Evolutionary conservation across 2,329 filamentous ascomycete species (phyloP).

Genomic region (Penicillium sp.): DNA sequence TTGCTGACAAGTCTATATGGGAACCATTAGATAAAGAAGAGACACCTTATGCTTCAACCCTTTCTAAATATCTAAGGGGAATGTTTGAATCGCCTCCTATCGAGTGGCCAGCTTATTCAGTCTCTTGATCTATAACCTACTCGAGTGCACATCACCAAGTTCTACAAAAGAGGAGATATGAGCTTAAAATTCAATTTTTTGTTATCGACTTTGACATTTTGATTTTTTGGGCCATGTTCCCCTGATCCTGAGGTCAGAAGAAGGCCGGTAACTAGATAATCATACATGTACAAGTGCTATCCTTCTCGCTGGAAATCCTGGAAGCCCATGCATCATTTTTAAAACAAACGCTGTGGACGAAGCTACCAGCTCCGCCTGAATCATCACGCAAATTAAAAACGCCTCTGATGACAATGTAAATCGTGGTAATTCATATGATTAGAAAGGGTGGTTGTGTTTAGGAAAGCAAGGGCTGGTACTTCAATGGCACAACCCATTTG

Average conservation of each 20-base stretch:
- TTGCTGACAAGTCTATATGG: too few relatives aligned
- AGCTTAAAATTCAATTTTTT: background rate
- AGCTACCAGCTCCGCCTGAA: conserved; percentile 6
- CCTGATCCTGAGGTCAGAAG: background rate
- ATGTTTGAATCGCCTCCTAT: too few relatives aligned
- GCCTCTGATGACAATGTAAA: conserved; percentile 15
- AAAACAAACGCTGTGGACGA: conserved; percentile 13
- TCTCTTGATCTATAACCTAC: too few relatives aligned
- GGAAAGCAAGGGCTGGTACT: conserved; percentile 38
- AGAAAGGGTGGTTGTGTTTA: conserved; percentile 17
- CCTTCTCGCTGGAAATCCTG: background rate
- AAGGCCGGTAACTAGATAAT: background rate
- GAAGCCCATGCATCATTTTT: conserved; percentile 2
- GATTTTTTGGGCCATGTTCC: background rate
- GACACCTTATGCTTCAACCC: too few relatives aligned
- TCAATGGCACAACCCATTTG: conserved; percentile 77
- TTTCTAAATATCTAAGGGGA: too few relatives aligned
- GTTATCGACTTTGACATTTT: background rate
- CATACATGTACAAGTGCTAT: conserved; percentile 10
- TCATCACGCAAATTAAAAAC: conserved; percentile 7
- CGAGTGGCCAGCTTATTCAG: too few relatives aligned
- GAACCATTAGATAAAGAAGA: too few relatives aligned
- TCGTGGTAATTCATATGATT: conserved; percentile 11
- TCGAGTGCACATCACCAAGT: background rate
- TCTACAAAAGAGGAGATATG: background rate